phyloP scores from a whole-genome alignment of 768 basidiomycete species.

The Psilocybe cyanescens region DNA sequence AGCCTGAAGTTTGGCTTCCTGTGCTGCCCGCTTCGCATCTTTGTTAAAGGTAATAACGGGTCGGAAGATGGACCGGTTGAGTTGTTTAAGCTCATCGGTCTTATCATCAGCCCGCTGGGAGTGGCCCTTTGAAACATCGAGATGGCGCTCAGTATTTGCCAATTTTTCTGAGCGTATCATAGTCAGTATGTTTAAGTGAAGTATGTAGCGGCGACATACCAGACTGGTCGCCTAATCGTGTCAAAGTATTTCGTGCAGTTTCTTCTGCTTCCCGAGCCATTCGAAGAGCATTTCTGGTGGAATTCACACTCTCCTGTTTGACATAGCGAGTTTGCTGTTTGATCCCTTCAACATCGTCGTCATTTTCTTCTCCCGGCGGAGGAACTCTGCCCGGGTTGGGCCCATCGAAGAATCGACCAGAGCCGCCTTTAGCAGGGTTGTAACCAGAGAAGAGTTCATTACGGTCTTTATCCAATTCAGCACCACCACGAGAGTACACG shows the following conservation, averaged over 20 bases:
- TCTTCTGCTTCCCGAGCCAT: constrained; percentile 97
- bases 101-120: constrained; percentile 89
- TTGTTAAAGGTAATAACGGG: constrained; percentile 95
- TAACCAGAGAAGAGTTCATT: constrained; percentile 78
- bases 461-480: constrained; percentile 67
- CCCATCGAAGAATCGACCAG: constrained; percentile 74
- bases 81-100: constrained; percentile 90
- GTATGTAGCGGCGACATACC: constrained; percentile 52
- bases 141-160: constrained; percentile 92
- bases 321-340: constrained; percentile 87
- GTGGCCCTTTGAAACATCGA: constrained; percentile 91
- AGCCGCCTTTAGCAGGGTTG: constrained; percentile 62
- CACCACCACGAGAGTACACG: constrained; percentile 64
- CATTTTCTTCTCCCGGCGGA: constrained; percentile 70
- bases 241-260: constrained; percentile 84
- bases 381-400: constrained; percentile 49
- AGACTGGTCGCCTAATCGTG: constrained; percentile 88
- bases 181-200: constrained; percentile 5
- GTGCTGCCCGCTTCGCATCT: constrained; percentile 83
- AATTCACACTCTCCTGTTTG: constrained; percentile 91
- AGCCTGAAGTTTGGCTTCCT: constrained; percentile 80
- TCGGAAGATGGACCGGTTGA: constrained; percentile 94
- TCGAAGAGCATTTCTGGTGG: constrained; percentile 89
- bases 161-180: constrained; percentile 62
- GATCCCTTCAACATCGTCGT: constrained; percentile 93